A percentile compares a stretch with the other conserved stretches of the same genome.
phyloP scores from a whole-genome alignment of 495 filamentous ascomycete genomes.

The Cairneyella variabilis region DNA sequence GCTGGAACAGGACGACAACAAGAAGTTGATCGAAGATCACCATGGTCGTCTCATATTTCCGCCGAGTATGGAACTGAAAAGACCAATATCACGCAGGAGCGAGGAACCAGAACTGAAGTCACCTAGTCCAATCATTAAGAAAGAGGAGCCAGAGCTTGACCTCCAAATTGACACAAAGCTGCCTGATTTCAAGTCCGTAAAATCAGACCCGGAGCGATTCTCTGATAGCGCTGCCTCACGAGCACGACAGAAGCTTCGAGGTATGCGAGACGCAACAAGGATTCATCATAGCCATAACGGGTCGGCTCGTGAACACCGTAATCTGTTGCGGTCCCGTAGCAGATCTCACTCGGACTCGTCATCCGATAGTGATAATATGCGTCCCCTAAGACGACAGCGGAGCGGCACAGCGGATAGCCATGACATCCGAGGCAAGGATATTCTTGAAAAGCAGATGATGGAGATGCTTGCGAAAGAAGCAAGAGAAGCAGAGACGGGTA shows the following conservation, averaged over 20 bases:
- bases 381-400: conserved; percentile 10
- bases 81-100: conserved; percentile 15
- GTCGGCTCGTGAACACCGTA: conserved; percentile 7
- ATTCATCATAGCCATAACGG: conserved; percentile 41
- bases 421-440: conserved; percentile 39
- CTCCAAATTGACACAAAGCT: conserved; percentile 25
- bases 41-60: conserved; percentile 69
- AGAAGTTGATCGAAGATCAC: conserved; percentile 68
- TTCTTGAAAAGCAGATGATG: conserved; percentile 65
- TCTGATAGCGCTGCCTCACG: conserved; percentile 24
- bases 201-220: conserved; percentile 16
- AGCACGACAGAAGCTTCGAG: conserved; percentile 40
- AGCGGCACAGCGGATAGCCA: conserved; percentile 26
- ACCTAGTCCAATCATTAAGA: conserved; percentile 2
- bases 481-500: conserved; percentile 29
- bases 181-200: conserved; percentile 25
- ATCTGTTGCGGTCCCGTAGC: conserved; percentile 26
- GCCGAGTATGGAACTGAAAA: conserved; percentile 10
- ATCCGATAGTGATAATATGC: conserved; percentile 17
- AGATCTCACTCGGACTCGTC: conserved; percentile 25
- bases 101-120: conserved; percentile 13
- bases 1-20: conserved; percentile 75
- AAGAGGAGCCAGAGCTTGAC: conserved; percentile 9
- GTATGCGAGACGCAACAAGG: conserved; percentile 40
- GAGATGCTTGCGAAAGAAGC: conserved; percentile 56